Evolutionary conservation across 305 asterid genomes (phyloP), one percentile per base, ranked within the genome.

Genomic region (Rubia tinctorum): DNA sequence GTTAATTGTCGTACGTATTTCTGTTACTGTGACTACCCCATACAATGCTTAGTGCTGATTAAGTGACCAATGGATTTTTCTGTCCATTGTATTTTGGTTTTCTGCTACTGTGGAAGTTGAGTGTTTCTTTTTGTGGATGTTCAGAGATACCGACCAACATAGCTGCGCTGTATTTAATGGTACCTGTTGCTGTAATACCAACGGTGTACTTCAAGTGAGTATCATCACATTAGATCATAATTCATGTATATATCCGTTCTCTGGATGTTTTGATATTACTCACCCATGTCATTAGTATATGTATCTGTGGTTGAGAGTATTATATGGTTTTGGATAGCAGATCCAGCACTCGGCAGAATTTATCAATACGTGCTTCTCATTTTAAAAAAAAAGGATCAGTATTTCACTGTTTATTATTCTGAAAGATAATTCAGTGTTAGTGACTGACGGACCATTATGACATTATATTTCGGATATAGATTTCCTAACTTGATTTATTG

Each of bases 131-230:
- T 53, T 68, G 76, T 37, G 74, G 61, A 64, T 79, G 62, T 80
- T 62, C 97, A 91, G 97, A 84, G 72, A 72, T 83, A 59, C 81
- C 87, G 8, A 88, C 89, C 78, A 63, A 79, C 66, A 80, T 69
- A 55, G 84, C 87, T 30, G 88, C 80, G 61, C 45, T 91, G 73
- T 78, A 79, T 75, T 70, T 88, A 56, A 90, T 91, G 96, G 82
- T 87, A 79, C 74, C 71, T 74, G 88, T 87, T 79, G 96, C 88
- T 76, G 97, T 90, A 72, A 84, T 90, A 69, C 97, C 97, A 60
- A 91, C 97, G 42, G 61, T 93, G 77, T 74, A 84, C 68, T 89
- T 84, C 88, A 93, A 93, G 98, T 93, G 79, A 89, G 98, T 87
- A 58, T 60, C 62, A 40, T 79, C 71, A 37, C 72, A 72, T 75